A percentile compares a stretch with the other conserved stretches of the same genome.
phyloP scores from a whole-genome alignment of 345 rosid species.

The Lenwebbia sp. region DNA sequence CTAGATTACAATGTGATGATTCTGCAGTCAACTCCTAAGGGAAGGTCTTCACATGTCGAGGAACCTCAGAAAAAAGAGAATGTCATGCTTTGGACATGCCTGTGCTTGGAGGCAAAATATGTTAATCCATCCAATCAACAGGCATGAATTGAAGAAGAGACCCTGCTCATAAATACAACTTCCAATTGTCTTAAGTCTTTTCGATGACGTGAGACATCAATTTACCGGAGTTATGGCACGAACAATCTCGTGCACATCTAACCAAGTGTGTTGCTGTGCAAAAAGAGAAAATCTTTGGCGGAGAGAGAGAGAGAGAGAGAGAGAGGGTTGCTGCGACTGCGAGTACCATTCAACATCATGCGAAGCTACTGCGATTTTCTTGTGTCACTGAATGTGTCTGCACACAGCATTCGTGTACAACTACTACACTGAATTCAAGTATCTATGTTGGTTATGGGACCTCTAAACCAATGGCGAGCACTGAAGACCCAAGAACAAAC shows the following conservation, averaged over 20 bases:
- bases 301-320: neutral
- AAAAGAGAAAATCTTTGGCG: neutral
- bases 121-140: neutral
- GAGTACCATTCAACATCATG: neutral
- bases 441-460: conserved; percentile 62
- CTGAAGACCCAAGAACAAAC: conserved; percentile 54
- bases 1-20: neutral
- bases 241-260: neutral
- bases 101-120: neutral
- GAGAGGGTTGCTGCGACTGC: neutral
- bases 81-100: neutral
- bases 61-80: neutral
- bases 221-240: neutral
- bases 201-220: neutral
- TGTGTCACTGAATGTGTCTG: neutral
- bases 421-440: conserved; percentile 3
- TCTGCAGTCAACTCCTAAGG: neutral
- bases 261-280: neutral
- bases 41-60: neutral
- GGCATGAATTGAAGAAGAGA: neutral
- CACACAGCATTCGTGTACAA: neutral
- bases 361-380: neutral
- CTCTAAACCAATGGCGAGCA: conserved; percentile 79
- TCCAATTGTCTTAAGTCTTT: neutral
- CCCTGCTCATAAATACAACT: neutral